Base-by-base conservation (phyloP, 2,329 filamentous ascomycete genomes). In the Bipolaris gigantea region DNA sequence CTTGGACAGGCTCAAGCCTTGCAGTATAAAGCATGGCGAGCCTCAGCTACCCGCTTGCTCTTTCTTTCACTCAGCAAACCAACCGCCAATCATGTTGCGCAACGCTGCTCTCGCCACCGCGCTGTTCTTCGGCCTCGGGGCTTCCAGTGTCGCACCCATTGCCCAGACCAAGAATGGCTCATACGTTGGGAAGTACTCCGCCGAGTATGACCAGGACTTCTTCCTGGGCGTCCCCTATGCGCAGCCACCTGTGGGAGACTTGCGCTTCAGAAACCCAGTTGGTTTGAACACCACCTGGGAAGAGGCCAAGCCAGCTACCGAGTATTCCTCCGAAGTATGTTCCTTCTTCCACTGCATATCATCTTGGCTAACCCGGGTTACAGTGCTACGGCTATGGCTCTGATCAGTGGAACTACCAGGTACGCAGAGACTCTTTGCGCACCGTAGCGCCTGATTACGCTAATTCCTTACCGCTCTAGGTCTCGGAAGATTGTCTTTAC, bases 221-320 rank as follows among this genome's bases (percentile, higher is more conserved):
- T 80, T 79, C 59, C 68, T 79, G 21, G 77, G 77, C 13, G 67
- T 85, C 1, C 83, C 82, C 0, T 85, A 81, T 66, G 65, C 65
- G 9, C 64, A 68, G 21, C 59, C 64, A n/a, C 64, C 65, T 4
- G 60, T 68, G 18, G 65, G 80, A 2, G 69, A 78, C 55, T 68
- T 85, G 40, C 78, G 84, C 5, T 85, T 85, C 60, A 72, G 73
- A 1, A 62, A 75, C 2, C 81, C 83, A 0, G 72, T 77, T 45
- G 63, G 77, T 2, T 63, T 84, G 25, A 79, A 84, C 54, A 63
- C 62, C 5, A 70, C 70, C 16, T 79, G 70, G 60, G 61, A 62
- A 45, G 69, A 71, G 13, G 66, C 74, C 21, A 65, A 65, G 38
- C 73, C 75, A 39, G 76, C 75, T 39, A 77, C 67, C 47, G 16